phyloP scores from a whole-genome alignment of 2,329 filamentous ascomycete genomes.

The Diaporthe helianthi region DNA sequence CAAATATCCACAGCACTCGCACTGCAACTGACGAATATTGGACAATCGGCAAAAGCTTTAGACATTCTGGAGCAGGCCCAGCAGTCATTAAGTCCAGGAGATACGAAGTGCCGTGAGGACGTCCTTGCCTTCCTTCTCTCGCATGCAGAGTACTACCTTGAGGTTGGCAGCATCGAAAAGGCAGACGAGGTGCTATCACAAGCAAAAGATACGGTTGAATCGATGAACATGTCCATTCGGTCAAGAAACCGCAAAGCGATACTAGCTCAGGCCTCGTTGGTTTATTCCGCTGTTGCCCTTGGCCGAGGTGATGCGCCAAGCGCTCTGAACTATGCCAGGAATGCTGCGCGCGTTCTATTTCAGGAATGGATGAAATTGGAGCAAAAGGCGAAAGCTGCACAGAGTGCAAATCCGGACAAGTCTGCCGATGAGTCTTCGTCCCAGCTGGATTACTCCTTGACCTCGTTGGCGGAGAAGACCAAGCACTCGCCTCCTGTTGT shows the following conservation, averaged over 20 bases:
- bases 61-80: conserved; percentile 49
- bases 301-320: conserved; percentile 65
- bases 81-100: conserved; percentile 23
- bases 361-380: conserved; percentile 64
- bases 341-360: conserved; percentile 62
- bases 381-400: conserved; percentile 43
- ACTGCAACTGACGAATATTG: conserved; percentile 61
- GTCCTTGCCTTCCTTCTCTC: conserved; percentile 68
- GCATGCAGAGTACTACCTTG: conserved; percentile 76
- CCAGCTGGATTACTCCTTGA: conserved; percentile 33
- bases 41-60: conserved; percentile 58
- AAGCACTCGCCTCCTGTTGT: conserved; percentile 39
- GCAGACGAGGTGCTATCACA: conserved; percentile 53
- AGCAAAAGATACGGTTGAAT: conserved; percentile 46
- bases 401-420: conserved; percentile 37
- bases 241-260: conserved; percentile 54
- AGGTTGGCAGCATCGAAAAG: conserved; percentile 69
- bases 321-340: conserved; percentile 64
- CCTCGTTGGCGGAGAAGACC: conserved; percentile 36
- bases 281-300: conserved; percentile 72
- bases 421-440: conserved; percentile 23
- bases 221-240: conserved; percentile 39
- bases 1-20: conserved; percentile 51
- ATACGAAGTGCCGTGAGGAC: conserved; percentile 46
- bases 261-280: conserved; percentile 65